A percentile compares a stretch with the other conserved stretches of the same genome.
These are phyloP conservation scores for Camillea tinctor DNA, from an alignment of 2,329 filamentous ascomycete genomes.

Conservation along the genomic window DNA sequence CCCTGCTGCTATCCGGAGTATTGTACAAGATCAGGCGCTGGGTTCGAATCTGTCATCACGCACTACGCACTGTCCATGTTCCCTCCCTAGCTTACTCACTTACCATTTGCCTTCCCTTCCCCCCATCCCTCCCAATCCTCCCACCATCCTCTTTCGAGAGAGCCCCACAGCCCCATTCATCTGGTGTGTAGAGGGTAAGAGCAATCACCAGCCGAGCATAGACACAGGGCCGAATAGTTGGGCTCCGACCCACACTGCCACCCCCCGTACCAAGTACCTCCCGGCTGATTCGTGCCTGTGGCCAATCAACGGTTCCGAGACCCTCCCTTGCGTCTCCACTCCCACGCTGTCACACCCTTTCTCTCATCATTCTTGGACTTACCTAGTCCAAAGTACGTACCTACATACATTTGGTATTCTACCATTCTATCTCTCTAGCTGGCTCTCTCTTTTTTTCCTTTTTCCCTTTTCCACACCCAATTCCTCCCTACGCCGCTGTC, in stretches of 20 bases:
- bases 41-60: neutral
- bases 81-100: neutral
- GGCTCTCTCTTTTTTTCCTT: slow-evolving; percentile 12
- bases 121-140: neutral
- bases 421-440: slow-evolving; percentile 15
- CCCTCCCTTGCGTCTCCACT: neutral
- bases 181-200: neutral
- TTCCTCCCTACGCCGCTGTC: slow-evolving; percentile 2
- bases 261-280: neutral
- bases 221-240: slow-evolving; percentile 1
- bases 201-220: neutral
- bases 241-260: neutral
- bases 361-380: neutral
- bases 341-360: neutral
- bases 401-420: slow-evolving; percentile 10
- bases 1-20: neutral
- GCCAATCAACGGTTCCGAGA: neutral
- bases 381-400: neutral
- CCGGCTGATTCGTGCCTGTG: neutral
- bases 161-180: neutral
- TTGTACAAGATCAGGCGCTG: neutral
- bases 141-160: neutral
- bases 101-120: neutral
- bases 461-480: slow-evolving; percentile 14
- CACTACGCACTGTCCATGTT: neutral